Conservation (phyloP, 2,329 filamentous ascomycete species). For the Magnaporthales sp. region DNA sequence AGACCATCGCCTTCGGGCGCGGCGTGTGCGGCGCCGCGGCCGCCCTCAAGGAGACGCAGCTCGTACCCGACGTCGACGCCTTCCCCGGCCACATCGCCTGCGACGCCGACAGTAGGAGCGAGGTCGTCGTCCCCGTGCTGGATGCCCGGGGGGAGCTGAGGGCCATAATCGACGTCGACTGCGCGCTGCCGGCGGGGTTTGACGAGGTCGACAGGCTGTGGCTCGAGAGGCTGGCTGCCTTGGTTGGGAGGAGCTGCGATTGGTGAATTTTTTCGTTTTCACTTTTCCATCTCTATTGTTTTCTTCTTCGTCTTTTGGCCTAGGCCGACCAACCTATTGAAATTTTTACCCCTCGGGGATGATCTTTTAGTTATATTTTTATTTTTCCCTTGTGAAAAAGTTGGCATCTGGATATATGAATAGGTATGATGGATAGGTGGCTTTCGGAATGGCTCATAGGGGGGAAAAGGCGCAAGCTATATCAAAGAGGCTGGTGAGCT, state of each 20-base stretch:
- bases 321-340: no score
- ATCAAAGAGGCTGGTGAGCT: no score
- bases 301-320: no score
- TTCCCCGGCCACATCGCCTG: slow-evolving; percentile 81
- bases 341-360: no score
- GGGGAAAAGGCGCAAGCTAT: no score
- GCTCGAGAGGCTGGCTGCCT: slow-evolving; percentile 55
- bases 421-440: no score
- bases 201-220: slow-evolving; percentile 56
- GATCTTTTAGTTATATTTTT: no score
- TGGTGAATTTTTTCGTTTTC: slow-evolving; percentile 39
- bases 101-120: slow-evolving; percentile 65
- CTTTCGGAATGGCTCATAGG: no score
- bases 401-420: no score
- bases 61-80: slow-evolving; percentile 60
- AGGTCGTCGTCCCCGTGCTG: slow-evolving; percentile 72
- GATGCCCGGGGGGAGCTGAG: slow-evolving; percentile 20
- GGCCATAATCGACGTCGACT: slow-evolving; percentile 76
- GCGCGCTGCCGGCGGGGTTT: slow-evolving; percentile 57
- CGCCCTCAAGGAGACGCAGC: slow-evolving; percentile 48
- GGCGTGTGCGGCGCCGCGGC: slow-evolving; percentile 73
- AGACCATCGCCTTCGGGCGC: slow-evolving; percentile 62
- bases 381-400: no score
- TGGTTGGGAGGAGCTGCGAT: slow-evolving; percentile 55
- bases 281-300: neutral